Percentiles rank a stretch among this genome's conserved stretches.
Evolutionary conservation across 768 basidiomycete species (phyloP).

Genomic region (Mycena rosella): DNA sequence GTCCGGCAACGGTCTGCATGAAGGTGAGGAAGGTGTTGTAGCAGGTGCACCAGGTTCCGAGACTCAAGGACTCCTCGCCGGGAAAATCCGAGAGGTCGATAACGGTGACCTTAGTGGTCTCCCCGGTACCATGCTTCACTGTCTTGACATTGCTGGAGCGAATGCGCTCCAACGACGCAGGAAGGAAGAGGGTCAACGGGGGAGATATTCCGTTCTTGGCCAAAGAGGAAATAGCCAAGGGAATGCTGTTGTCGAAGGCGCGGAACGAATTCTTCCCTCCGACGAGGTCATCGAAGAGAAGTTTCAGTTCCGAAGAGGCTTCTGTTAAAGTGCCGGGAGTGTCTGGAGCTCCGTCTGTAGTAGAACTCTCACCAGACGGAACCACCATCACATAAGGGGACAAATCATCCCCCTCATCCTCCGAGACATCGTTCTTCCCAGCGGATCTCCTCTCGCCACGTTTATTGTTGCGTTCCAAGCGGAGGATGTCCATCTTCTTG

Average conservation of each 20-base stretch:
- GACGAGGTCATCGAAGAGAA: conserved; percentile 7
- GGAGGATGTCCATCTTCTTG: conserved; percentile 4
- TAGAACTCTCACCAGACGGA: conserved; percentile 5
- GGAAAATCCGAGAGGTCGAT: conserved; percentile 20
- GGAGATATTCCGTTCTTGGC: conserved; percentile 26
- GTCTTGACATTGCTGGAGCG: conserved; percentile 22
- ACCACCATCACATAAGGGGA: conserved; percentile 3
- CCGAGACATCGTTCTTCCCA: conserved; percentile 6
- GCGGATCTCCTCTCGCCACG: conserved; percentile 2
- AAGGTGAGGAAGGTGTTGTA: conserved; percentile 25
- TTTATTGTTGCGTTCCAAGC: conserved; percentile 13
- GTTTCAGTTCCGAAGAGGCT: neutral
- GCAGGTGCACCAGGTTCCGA: conserved; percentile 6
- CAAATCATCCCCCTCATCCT: conserved; percentile 13
- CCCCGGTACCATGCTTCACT: conserved; percentile 18
- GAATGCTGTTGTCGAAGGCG: conserved; percentile 19
- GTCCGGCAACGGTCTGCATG: neutral
- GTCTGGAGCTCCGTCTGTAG: neutral
- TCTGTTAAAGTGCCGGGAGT: neutral
- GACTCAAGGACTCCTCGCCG: conserved; percentile 5
- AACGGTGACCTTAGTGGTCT: conserved; percentile 13
- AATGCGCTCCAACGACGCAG: conserved; percentile 8
- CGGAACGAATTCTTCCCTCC: conserved; percentile 14
- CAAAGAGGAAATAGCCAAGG: conserved; percentile 7
- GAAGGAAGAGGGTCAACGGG: conserved; percentile 10